Evolutionary conservation across 2,329 filamentous ascomycete species (phyloP).

Genomic region (Simplicillium sp.): DNA sequence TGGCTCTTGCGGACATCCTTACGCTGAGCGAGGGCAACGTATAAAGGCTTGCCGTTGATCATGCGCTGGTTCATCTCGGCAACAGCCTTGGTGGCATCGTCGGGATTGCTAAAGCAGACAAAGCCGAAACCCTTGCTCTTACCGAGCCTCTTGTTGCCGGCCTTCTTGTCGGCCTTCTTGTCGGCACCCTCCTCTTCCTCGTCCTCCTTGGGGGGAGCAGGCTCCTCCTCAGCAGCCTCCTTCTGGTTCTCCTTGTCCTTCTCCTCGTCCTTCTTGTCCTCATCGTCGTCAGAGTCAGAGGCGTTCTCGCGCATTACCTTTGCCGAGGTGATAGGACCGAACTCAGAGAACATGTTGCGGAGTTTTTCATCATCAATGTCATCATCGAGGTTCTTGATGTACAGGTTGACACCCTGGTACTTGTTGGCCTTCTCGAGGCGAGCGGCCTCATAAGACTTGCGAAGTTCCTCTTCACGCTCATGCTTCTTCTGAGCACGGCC

Average conservation of each 20-base stretch:
- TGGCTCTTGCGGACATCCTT: slow-evolving; percentile 99
- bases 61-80: slow-evolving; percentile 99
- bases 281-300: slow-evolving; percentile 44
- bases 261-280: slow-evolving; percentile 41
- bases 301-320: slow-evolving; percentile 94
- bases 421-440: slow-evolving; percentile 98
- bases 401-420: slow-evolving; percentile 98
- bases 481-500: slow-evolving; percentile 99
- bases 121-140: slow-evolving; percentile 99
- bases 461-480: slow-evolving; percentile 97
- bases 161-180: slow-evolving; percentile 51
- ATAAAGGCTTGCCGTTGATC: slow-evolving; percentile 92
- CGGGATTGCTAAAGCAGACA: slow-evolving; percentile 99
- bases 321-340: slow-evolving; percentile 91
- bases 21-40: slow-evolving; percentile 95
- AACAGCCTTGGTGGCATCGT: slow-evolving; percentile 97
- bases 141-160: slow-evolving; percentile 59
- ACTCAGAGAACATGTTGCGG: slow-evolving; percentile 83
- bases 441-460: slow-evolving; percentile 96
- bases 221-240: slow-evolving; percentile 31
- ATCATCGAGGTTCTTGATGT: slow-evolving; percentile 98
- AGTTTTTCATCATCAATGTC: slow-evolving; percentile 98
- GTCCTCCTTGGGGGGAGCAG: slow-evolving; percentile 20
- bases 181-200: slow-evolving; percentile 29
- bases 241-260: slow-evolving; percentile 44